These are phyloP conservation scores for Asterochloris erici DNA, from an alignment of 139 green algal genomes.

Conservation along the genomic window DNA sequence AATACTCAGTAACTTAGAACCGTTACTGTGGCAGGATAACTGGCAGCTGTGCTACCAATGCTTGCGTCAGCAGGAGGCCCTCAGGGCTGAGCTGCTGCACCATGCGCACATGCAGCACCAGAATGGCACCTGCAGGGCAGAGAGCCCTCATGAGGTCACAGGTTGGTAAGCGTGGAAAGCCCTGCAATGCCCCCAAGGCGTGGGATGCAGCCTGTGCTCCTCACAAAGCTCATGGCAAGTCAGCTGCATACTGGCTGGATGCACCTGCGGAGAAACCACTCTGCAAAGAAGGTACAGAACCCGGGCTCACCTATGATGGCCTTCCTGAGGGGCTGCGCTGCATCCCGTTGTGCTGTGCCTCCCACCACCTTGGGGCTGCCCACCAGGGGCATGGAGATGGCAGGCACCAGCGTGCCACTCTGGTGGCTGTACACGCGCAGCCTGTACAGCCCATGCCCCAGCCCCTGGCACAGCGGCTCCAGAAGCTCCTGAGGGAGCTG, in stretches of 20 bases:
- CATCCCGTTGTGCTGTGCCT: background rate
- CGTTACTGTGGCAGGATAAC: too few relatives aligned
- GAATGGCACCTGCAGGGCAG: slow-evolving; percentile 2
- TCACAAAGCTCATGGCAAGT: background rate
- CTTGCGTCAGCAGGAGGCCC: slow-evolving; percentile 9
- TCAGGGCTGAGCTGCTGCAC: background rate
- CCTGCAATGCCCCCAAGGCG: background rate
- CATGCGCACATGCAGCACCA: background rate
- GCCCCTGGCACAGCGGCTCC: slow-evolving; percentile 8
- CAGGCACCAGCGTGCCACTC: background rate
- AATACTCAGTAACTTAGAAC: too few relatives aligned
- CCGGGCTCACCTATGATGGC: background rate
- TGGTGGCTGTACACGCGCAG: background rate
- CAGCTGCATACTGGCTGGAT: too few relatives aligned
- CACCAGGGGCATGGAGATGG: background rate
- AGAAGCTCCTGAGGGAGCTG: background rate
- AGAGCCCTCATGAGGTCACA: too few relatives aligned
- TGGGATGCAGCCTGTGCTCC: background rate
- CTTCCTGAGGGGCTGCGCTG: background rate
- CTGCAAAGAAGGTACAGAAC: background rate
- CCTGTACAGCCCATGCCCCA: slow-evolving; percentile 7
- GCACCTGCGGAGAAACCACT: background rate
- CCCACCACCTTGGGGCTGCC: background rate
- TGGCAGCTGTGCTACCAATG: background rate
- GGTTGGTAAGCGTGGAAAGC: background rate